phyloP scores from a whole-genome alignment of 768 basidiomycete genomes.

The Nidula microcarpa region DNA sequence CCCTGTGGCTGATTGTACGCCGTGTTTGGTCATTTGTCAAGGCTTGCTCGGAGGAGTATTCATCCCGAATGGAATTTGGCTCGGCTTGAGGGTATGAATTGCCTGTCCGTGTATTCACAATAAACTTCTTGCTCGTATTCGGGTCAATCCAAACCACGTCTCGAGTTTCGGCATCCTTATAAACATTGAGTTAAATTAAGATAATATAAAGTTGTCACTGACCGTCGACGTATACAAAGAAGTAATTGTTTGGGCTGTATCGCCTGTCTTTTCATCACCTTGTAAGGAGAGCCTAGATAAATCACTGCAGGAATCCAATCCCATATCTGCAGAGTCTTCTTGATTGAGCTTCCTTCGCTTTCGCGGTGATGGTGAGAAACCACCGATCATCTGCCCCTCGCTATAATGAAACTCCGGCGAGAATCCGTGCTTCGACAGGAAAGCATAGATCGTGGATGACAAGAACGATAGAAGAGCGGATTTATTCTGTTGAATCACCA shows the following conservation, averaged over 20 bases:
- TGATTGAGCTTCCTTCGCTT: slow-evolving; percentile 37
- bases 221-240: background rate
- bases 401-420: background rate
- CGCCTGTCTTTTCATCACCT: too few species aligned
- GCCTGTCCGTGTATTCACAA: slow-evolving; percentile 68
- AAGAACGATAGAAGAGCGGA: slow-evolving; percentile 54
- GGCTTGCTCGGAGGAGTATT: too few species aligned
- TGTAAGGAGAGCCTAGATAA: too few species aligned
- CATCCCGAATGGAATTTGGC: too few species aligned
- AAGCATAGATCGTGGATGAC: slow-evolving; percentile 52
- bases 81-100: slow-evolving; percentile 41
- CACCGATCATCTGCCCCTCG: background rate
- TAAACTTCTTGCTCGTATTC: slow-evolving; percentile 51
- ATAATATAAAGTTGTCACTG: background rate
- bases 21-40: too few species aligned
- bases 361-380: slow-evolving; percentile 32
- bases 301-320: too few species aligned
- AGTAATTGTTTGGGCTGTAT: too few species aligned
- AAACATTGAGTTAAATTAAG: slow-evolving; percentile 7
- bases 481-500: slow-evolving; percentile 45
- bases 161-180: slow-evolving; percentile 19
- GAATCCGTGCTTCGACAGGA: slow-evolving; percentile 67
- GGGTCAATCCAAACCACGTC: slow-evolving; percentile 62
- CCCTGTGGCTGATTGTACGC: background rate
- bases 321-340: too few species aligned